Base-by-base conservation (phyloP, 2,329 filamentous ascomycete species). In the Pseudocercospora fuligena region DNA sequence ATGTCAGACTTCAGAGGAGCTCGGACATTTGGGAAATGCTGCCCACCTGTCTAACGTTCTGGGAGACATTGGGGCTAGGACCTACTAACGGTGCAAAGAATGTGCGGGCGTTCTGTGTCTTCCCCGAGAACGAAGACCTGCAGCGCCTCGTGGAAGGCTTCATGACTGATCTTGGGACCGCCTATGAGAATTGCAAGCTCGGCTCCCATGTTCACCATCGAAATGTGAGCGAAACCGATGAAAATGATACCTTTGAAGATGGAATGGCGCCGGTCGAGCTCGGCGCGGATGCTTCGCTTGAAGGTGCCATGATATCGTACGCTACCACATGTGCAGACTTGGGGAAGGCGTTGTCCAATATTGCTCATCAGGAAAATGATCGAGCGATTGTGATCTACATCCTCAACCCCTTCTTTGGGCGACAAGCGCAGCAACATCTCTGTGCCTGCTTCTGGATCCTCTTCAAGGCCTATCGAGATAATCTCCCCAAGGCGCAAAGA, bases 51-150 rank as follows among this genome's bases (percentile, higher is more conserved):
- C 81, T 94, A 21, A 81, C 85, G 0, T 97, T 95, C 74, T 96
- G 92, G 93, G 92, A 95, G 75, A 89, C 89, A 56, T 81, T 96
- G 19, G 91, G 92, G 0, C 83, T 97, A 1, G 88, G 88, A 1
- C 92, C 92, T 3, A 87, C 87, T 8, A 87, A 87, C 66, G 90
- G 91, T 0, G 75, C 83, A 7, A 96, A 96, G 77, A 87, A 94
- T 67, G 81, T 95, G 31, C 84, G 86, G 40, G 86, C 89, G 0
- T 86, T 92, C 57, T 92, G 90, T 74, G 82, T 95, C 1, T 91
- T 90, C 69, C 92, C 92, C 0, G 82, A 85, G 60, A 87, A 87
- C 72, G 85, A 86, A 29, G 88, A 90, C 1, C 81, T 94, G 72
- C 78, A 81, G 43, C 86, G 88, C 51, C 86, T 87, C 58, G 85